Evolutionary conservation across 495 filamentous ascomycete genomes (phyloP).

Genomic region (Cetradonia linearis): DNA sequence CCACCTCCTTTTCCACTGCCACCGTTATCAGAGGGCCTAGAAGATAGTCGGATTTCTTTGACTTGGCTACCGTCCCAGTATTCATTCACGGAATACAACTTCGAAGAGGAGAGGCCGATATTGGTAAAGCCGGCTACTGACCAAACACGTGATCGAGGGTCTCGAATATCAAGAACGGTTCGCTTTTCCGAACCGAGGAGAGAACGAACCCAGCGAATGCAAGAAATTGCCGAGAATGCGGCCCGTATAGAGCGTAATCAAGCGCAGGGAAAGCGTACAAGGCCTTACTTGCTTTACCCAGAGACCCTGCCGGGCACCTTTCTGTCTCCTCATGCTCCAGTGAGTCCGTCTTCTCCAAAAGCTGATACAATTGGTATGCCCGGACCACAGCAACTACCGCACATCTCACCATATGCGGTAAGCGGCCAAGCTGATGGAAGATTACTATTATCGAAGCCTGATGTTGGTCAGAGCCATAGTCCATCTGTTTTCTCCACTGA

Average conservation of each 20-base stretch:
- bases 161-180: not conserved
- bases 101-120: constrained; percentile 10
- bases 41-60: not conserved
- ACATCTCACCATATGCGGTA: not conserved
- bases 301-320: not conserved
- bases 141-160: not conserved
- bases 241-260: constrained; percentile 14
- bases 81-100: constrained; percentile 14
- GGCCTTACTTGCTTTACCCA: not conserved
- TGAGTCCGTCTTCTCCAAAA: not conserved
- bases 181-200: not conserved
- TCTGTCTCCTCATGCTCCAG: not conserved
- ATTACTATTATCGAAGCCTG: not conserved
- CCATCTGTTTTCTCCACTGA: no score
- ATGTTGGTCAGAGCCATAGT: not conserved
- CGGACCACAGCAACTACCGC: not conserved
- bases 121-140: not conserved
- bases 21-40: not conserved
- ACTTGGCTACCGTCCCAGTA: constrained; percentile 9
- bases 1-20: not conserved
- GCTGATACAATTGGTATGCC: not conserved
- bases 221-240: constrained; percentile 1
- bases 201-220: not conserved
- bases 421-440: not conserved
- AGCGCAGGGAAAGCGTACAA: constrained; percentile 1